phyloP scores from a whole-genome alignment of 2,329 filamentous ascomycete genomes.

The Claviceps spartinae region DNA sequence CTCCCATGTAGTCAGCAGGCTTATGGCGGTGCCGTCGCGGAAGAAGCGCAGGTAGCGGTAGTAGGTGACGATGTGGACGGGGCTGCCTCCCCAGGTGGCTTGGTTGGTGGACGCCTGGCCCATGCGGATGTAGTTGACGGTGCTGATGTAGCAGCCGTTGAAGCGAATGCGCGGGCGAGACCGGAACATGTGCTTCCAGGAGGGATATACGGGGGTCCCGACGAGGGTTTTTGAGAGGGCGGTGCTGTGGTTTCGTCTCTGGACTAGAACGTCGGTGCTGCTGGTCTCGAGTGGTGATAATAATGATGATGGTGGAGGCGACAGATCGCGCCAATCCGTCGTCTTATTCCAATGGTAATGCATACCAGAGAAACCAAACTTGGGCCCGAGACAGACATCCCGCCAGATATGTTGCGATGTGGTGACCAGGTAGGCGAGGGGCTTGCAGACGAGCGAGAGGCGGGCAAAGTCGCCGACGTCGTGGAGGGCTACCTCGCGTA shows the following conservation, averaged over 20 bases:
- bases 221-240: slow-evolving; percentile 28
- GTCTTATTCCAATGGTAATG: slow-evolving; percentile 62
- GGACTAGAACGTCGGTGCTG: slow-evolving; percentile 4
- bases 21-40: slow-evolving; percentile 73
- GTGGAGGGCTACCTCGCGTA: slow-evolving; percentile 54
- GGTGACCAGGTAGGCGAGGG: slow-evolving; percentile 69
- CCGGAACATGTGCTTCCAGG: slow-evolving; percentile 63
- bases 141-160: slow-evolving; percentile 92
- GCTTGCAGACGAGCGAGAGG: slow-evolving; percentile 70
- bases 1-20: slow-evolving; percentile 66
- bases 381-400: slow-evolving; percentile 51
- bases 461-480: slow-evolving; percentile 70
- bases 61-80: slow-evolving; percentile 93
- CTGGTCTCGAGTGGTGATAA: neutral
- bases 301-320: slow-evolving; percentile 1
- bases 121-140: slow-evolving; percentile 83
- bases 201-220: slow-evolving; percentile 26
- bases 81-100: slow-evolving; percentile 57
- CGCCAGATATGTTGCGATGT: slow-evolving; percentile 84
- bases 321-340: slow-evolving; percentile 36
- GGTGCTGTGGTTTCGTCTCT: slow-evolving; percentile 19
- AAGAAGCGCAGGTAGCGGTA: slow-evolving; percentile 95
- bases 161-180: slow-evolving; percentile 76
- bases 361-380: slow-evolving; percentile 75
- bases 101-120: slow-evolving; percentile 60